These are phyloP conservation scores for Fusarium humuli DNA, from an alignment of 2,329 filamentous ascomycete genomes.

Conservation along the genomic window DNA sequence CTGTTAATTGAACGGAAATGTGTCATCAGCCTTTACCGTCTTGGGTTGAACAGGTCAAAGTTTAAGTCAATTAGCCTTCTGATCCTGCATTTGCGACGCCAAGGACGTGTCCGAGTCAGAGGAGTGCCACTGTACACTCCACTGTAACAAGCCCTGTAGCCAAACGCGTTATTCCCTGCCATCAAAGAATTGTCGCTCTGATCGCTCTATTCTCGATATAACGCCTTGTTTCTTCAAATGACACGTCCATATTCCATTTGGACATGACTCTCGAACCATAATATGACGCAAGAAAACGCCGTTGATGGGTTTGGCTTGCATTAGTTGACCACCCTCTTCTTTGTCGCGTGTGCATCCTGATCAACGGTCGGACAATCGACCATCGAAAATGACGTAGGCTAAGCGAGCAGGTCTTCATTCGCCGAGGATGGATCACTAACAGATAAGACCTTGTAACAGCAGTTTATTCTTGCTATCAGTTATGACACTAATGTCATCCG, in stretches of 20 bases:
- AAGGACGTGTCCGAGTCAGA: neutral
- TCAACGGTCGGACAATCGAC: neutral
- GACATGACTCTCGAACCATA: neutral
- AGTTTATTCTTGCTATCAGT: neutral
- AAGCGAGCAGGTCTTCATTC: too few species aligned
- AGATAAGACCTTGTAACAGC: neutral
- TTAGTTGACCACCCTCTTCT: slow-evolving; percentile 2
- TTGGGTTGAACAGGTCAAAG: neutral
- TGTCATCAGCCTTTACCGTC: neutral
- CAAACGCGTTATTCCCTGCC: neutral
- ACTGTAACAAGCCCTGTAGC: neutral
- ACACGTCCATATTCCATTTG: neutral
- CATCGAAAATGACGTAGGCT: neutral
- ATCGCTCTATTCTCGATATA: neutral
- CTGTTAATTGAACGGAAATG: neutral
- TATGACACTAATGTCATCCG: neutral
- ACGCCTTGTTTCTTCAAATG: neutral
- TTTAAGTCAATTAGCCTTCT: neutral
- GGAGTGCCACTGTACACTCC: neutral
- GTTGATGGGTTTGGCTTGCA: slow-evolving; percentile 5
- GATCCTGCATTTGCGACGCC: neutral
- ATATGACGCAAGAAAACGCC: slow-evolving; percentile 6
- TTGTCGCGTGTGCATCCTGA: neutral
- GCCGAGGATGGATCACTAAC: neutral
- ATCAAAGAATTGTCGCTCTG: neutral